Evolutionary conservation across 2,329 filamentous ascomycete species (phyloP), one percentile per base, ranked within the genome.

Genomic region (Sarocladiaceae sp.): DNA sequence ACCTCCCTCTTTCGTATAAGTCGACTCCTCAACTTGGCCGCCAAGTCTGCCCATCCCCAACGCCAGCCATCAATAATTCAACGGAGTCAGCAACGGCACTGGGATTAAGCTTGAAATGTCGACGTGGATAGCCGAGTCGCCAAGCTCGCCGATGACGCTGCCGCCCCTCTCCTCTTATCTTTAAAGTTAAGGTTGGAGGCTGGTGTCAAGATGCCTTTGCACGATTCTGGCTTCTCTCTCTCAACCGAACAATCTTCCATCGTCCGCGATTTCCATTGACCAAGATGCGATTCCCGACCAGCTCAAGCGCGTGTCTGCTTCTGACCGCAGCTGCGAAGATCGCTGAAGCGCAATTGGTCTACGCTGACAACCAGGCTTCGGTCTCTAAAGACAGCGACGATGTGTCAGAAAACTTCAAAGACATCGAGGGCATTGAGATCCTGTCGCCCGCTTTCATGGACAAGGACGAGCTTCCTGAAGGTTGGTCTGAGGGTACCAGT

Each of bases 401-500:
- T 1, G 54, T 58, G 2, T 51, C 56, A 7, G 48, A 45, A 19
- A 47, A 57, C 40, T 58, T 58, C 3, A 52, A 48, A 1, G 47
- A 52, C 1, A 43, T 58, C 3, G 23, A 51, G 3, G 47, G 42
- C 1, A 24, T 60, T 1, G 34, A 58, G 5, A 48, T 61, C 1
- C 35, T 47, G 13, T 59, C 57, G 0, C 58, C 58, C 2, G 50
- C 58, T 2, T 61, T 61, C 21, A 37, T 29, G 4, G 43, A 48
- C 3, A 47, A 50, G 0, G 45, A 54, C 29, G 52, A 55, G 2
- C 45, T 61, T 3, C 54, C 58, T 0, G 40, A 42, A 2, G 48
- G 49, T 1, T 61, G 58, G 12, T 43, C 48, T 3, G 58, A 58
- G 21, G 58, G 58, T 13, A 61, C 55, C 0, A 53, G 49, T 13